phyloP scores from a whole-genome alignment of 257 asterid species.

The Ligustrum vulgare region DNA sequence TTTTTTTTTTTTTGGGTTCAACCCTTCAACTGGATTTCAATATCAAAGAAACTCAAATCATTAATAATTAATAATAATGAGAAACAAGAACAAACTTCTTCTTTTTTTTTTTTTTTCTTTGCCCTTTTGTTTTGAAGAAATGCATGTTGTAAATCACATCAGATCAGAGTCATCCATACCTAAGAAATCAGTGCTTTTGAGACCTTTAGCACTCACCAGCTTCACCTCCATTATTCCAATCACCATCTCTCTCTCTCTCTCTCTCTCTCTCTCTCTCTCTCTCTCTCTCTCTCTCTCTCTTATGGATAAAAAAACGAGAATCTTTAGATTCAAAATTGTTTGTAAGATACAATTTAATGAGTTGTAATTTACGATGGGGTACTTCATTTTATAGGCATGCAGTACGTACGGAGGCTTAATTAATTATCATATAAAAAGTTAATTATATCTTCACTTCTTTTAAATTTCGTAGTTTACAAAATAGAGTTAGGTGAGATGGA shows the following conservation, averaged over 20 bases:
- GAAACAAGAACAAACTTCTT: no score
- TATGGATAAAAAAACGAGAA: not conserved
- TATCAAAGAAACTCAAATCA: no score
- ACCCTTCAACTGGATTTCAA: no score
- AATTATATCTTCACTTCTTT: not conserved
- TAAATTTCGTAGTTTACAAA: no score
- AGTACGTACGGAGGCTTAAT: not conserved
- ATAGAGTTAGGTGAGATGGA: no score
- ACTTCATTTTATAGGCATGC: not conserved
- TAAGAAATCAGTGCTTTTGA: constrained; percentile 26
- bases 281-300: not conserved
- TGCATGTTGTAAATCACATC: no score
- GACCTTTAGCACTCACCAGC: constrained; percentile 36
- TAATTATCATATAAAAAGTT: not conserved
- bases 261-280: not conserved
- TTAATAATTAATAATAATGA: no score
- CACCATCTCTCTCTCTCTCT: not conserved
- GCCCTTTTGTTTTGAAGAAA: no score
- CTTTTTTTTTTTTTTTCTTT: no score
- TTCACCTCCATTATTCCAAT: constrained; percentile 34
- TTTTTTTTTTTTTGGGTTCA: no score
- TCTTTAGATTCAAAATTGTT: not conserved
- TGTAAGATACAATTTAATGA: not conserved
- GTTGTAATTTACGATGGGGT: not conserved
- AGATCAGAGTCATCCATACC: constrained; percentile 20